These are phyloP conservation scores for Conidiobolus incongruus DNA, from an alignment of 371 early-diverging fungal species.

Conservation along the genomic window DNA sequence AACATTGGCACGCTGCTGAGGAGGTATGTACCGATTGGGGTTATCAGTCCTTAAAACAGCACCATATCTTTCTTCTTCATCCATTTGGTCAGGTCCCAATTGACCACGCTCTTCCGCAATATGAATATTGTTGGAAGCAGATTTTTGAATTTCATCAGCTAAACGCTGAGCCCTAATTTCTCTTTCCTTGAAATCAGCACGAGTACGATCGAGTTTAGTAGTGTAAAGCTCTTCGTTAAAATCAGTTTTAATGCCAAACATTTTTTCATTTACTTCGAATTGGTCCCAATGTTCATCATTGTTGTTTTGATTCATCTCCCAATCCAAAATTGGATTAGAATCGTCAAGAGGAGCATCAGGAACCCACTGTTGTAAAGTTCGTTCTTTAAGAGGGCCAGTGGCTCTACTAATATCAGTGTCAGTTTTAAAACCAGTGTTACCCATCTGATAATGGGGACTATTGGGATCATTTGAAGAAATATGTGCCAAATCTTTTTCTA, in stretches of 20 bases:
- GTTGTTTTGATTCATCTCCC: conserved; percentile 6
- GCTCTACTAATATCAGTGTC: conserved; percentile 72
- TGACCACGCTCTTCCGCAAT: conserved; percentile 83
- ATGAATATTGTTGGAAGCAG: conserved; percentile 58
- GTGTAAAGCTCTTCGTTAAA: conserved; percentile 94
- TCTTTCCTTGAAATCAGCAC: conserved; percentile 64
- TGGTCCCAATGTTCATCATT: conserved; percentile 67
- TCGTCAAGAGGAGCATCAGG: conserved; percentile 33
- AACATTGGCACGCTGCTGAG: conserved; percentile 44
- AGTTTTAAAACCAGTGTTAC: conserved; percentile 70
- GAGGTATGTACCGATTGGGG: conserved; percentile 51
- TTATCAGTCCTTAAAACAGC: conserved; percentile 44
- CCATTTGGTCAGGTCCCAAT: conserved; percentile 35
- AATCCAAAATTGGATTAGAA: conserved; percentile 7
- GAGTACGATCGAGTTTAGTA: conserved; percentile 67
- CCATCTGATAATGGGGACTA: too few relatives aligned
- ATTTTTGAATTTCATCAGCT: conserved; percentile 79
- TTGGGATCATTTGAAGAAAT: too few relatives aligned
- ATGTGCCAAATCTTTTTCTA: too few relatives aligned
- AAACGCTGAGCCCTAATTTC: conserved; percentile 73
- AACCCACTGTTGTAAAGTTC: conserved; percentile 71
- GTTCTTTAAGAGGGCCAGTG: conserved; percentile 33
- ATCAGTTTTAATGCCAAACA: conserved; percentile 89
- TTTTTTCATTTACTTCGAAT: conserved; percentile 85
- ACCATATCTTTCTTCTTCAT: conserved; percentile 75